Conservation (phyloP, 2,329 filamentous ascomycete genomes). For the Colletotrichum viniferum region DNA sequence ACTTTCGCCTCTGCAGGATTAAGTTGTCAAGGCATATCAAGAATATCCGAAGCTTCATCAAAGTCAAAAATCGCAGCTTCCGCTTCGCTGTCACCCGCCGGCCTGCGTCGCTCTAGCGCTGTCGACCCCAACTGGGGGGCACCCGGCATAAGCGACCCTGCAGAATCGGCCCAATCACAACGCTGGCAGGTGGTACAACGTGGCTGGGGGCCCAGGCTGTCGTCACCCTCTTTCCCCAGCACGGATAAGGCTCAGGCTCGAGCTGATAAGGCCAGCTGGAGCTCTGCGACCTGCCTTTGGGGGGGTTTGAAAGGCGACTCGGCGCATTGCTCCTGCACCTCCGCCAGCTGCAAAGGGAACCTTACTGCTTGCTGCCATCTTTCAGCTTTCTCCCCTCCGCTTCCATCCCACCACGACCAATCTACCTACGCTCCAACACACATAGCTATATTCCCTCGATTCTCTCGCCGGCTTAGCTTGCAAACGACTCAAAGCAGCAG, state of each 20-base stretch:
- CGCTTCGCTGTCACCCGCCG: not conserved
- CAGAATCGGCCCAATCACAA: not conserved
- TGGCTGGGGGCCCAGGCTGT: conserved; percentile 17
- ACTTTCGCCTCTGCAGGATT: not conserved
- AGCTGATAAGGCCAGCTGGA: conserved; percentile 20
- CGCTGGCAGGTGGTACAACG: not conserved
- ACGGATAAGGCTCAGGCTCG: conserved; percentile 19
- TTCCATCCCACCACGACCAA: not conserved
- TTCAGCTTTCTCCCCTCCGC: not conserved
- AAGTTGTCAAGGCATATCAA: not conserved
- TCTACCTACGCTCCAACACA: not conserved
- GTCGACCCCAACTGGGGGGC: not conserved
- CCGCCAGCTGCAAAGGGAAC: not conserved
- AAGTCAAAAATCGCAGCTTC: not conserved
- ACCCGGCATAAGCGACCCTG: not conserved
- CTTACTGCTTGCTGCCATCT: not conserved
- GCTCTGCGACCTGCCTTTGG: not conserved
- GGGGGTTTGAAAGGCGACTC: not conserved
- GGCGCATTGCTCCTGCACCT: not conserved
- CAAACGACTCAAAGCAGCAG: not conserved
- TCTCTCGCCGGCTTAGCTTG: not conserved
- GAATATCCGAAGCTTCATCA: not conserved
- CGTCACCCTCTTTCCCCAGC: conserved; percentile 17
- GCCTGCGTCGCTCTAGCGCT: not conserved
- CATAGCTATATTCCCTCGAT: not conserved